phyloP scores from a whole-genome alignment of 2,329 filamentous ascomycete genomes.

The Xylogone sp. region DNA sequence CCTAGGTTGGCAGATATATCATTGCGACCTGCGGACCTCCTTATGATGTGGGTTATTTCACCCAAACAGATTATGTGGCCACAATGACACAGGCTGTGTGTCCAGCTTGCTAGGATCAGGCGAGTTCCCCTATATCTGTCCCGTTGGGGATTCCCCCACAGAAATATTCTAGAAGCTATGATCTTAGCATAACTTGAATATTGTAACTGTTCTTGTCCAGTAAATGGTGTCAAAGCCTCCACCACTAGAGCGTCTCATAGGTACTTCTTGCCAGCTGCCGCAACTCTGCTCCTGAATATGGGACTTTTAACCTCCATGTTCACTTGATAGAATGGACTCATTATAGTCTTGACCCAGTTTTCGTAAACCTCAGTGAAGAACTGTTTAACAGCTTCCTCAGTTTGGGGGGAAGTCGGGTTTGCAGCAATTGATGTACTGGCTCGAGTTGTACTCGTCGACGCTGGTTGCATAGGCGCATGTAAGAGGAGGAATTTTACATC shows the following conservation, averaged over 20 bases:
- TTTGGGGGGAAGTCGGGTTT: constrained; percentile 84
- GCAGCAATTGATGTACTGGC: constrained; percentile 70
- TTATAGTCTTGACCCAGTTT: constrained; percentile 92
- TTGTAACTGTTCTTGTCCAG: no score
- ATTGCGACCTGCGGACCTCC: no score
- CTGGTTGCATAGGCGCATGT: constrained; percentile 66
- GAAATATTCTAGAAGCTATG: no score
- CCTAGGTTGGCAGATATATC: no score
- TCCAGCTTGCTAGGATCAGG: no score
- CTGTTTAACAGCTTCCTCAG: constrained; percentile 90
- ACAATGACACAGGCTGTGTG: no score
- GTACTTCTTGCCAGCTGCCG: constrained; percentile 89
- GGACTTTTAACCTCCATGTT: constrained; percentile 85
- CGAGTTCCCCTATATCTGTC: no score
- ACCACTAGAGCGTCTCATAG: constrained; percentile 42
- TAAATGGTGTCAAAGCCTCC: no score
- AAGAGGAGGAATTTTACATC: constrained; percentile 90
- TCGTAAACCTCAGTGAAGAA: constrained; percentile 97
- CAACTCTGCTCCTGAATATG: constrained; percentile 77
- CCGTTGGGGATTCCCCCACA: no score
- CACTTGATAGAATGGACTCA: constrained; percentile 91
- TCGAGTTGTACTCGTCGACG: constrained; percentile 40
- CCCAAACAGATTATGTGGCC: no score
- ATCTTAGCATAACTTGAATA: no score
- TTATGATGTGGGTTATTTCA: no score